Evolutionary conservation across 1,284 basidiomycete genomes (phyloP).

Genomic region (Sanghuangporus sanghuang): DNA sequence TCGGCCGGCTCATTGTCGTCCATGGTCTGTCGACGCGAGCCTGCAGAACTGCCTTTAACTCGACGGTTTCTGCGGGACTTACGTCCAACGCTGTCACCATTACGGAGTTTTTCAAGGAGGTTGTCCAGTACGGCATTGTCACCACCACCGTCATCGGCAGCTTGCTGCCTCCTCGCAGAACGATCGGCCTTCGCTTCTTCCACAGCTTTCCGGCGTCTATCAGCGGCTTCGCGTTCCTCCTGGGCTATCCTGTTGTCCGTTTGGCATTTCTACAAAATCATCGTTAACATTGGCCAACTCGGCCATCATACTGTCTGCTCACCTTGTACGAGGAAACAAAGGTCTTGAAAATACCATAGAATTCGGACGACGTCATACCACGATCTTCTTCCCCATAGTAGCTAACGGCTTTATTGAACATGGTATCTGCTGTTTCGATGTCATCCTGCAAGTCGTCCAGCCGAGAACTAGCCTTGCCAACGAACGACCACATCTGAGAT

Average conservation of each 20-base stretch:
- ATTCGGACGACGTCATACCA: constrained; percentile 76
- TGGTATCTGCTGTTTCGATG: constrained; percentile 77
- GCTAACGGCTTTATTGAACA: constrained; percentile 76
- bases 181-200: constrained; percentile 59
- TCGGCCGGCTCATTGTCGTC: constrained; percentile 30
- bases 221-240: constrained; percentile 57
- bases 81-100: constrained; percentile 58
- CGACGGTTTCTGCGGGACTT: constrained; percentile 51
- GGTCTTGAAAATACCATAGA: constrained; percentile 93
- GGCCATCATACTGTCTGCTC: not conserved
- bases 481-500: constrained; percentile 86
- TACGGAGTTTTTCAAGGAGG: constrained; percentile 67
- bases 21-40: constrained; percentile 33
- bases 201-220: constrained; percentile 60
- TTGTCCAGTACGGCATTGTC: constrained; percentile 66
- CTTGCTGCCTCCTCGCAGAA: constrained; percentile 43
- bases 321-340: constrained; percentile 91
- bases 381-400: constrained; percentile 93
- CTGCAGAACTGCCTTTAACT: constrained; percentile 27
- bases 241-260: constrained; percentile 65
- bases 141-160: constrained; percentile 43
- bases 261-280: constrained; percentile 70
- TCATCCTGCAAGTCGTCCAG: constrained; percentile 82
- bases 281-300: constrained; percentile 20
- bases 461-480: constrained; percentile 66